phyloP scores from a whole-genome alignment of 1,284 basidiomycete genomes.

The Cutaneotrichosporon cavernicola region DNA sequence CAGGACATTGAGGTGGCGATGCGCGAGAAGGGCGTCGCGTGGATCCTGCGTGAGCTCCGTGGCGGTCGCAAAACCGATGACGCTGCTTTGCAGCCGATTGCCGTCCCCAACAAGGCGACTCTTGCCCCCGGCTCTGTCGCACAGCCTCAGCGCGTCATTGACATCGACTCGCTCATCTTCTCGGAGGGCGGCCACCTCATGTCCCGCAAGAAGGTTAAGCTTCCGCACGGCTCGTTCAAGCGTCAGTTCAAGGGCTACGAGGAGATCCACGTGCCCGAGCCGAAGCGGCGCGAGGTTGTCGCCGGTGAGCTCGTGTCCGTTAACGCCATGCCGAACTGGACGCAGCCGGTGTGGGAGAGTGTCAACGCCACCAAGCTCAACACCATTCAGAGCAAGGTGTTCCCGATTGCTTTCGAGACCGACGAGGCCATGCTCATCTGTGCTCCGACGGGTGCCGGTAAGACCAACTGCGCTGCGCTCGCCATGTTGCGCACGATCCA shows the following conservation, averaged over 20 bases:
- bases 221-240: slow-evolving; percentile 97
- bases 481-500: slow-evolving; percentile 83
- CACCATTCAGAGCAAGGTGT: slow-evolving; percentile 89
- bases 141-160: slow-evolving; percentile 80
- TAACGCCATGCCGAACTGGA: slow-evolving; percentile 77
- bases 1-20: slow-evolving; percentile 96
- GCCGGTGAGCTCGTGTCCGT: slow-evolving; percentile 74
- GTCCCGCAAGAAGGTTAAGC: slow-evolving; percentile 97
- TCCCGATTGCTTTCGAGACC: slow-evolving; percentile 86
- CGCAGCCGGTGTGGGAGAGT: slow-evolving; percentile 74
- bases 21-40: slow-evolving; percentile 94
- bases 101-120: slow-evolving; percentile 80
- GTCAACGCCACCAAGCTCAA: slow-evolving; percentile 63
- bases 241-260: slow-evolving; percentile 95
- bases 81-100: slow-evolving; percentile 56
- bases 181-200: slow-evolving; percentile 93
- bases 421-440: slow-evolving; percentile 95
- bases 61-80: slow-evolving; percentile 63
- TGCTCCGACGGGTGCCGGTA: slow-evolving; percentile 97
- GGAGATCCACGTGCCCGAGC: slow-evolving; percentile 95
- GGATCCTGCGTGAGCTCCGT: slow-evolving; percentile 86
- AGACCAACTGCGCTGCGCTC: slow-evolving; percentile 99
- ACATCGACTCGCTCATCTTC: slow-evolving; percentile 93
- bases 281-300: slow-evolving; percentile 70
- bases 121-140: slow-evolving; percentile 83